Percentiles rank a stretch among this genome's conserved stretches.
Evolutionary conservation across 768 basidiomycete species (phyloP).

Genomic region (Saitozyma podzolica): DNA sequence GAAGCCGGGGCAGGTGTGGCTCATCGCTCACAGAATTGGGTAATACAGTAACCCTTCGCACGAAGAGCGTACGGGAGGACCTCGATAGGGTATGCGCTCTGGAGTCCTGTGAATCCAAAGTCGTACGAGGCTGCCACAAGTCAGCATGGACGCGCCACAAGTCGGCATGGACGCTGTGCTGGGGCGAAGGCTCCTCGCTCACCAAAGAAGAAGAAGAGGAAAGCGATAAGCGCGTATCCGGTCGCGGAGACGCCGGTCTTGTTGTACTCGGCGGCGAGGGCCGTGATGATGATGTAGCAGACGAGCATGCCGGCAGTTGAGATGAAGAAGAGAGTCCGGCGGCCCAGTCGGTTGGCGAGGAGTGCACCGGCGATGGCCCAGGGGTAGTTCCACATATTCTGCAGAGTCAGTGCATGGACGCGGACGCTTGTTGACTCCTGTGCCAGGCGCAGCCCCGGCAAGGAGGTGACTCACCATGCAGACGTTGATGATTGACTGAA

Average conservation of each 20-base stretch:
- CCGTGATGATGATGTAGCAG: slow-evolving; percentile 16
- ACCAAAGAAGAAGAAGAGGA: slow-evolving; percentile 65
- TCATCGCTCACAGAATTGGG: background rate
- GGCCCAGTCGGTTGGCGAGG: slow-evolving; percentile 66
- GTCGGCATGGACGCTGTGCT: background rate
- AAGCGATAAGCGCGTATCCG: slow-evolving; percentile 70
- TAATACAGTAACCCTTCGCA: slow-evolving; percentile 2
- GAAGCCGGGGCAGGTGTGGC: no score
- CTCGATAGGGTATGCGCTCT: slow-evolving; percentile 6
- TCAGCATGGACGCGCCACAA: background rate
- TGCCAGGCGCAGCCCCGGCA: no score
- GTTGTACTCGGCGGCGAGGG: slow-evolving; percentile 18
- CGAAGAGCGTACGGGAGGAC: slow-evolving; percentile 5
- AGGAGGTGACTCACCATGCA: background rate
- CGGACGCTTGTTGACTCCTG: no score
- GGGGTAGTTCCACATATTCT: slow-evolving; percentile 65
- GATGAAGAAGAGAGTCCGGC: slow-evolving; percentile 66
- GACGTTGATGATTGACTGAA: slow-evolving; percentile 74
- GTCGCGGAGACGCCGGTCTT: background rate
- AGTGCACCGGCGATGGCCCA: slow-evolving; percentile 62
- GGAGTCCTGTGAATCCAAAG: background rate
- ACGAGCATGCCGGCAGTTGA: slow-evolving; percentile 65
- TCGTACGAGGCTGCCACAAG: slow-evolving; percentile 48
- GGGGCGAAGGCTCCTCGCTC: background rate
- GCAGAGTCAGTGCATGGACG: slow-evolving; percentile 55